Base-by-base conservation (phyloP, 2,329 filamentous ascomycete species). In the Lachnellula subtilissima region DNA sequence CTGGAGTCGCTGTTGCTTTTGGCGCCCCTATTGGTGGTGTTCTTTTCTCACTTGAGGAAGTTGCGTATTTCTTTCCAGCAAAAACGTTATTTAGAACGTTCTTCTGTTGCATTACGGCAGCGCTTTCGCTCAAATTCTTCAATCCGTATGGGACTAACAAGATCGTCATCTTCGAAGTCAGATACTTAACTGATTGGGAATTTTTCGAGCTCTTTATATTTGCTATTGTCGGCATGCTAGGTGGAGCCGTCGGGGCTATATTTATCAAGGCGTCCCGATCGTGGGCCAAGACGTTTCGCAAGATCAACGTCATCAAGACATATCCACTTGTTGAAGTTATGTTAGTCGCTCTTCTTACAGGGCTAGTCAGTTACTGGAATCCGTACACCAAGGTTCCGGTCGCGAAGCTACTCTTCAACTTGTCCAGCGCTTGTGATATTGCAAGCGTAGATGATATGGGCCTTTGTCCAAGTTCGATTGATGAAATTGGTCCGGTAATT, bases 61-160 rank as follows among this genome's bases (percentile, higher is more conserved):
- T 97, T 60, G 85, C 89, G 64, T 97, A 97, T 72, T 97, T 97
- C 73, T 97, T 97, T 71, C 93, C 94, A 0, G 91, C 93, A 5
- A 97, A 99, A 75, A 97, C 93, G 0, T 81, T 99, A 8, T 99
- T 99, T 76, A 81, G 94, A 52, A 97, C 94, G 0, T 99, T 99
- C 73, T 97, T 97, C 74, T 97, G 93, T 76, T 97, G 93, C 72
- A 97, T 97, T 65, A 87, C 88, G 35, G 92, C 94, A 1, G 91
- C 94, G 0, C 74, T 99, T 36, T 93, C 92, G 1, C 78, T 99
- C 64, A 97, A 97, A 68, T 97, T 97, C 63, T 77, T 97, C 39
- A 95, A 99, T 65, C 94, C 94, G 0, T 99, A 97, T 66, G 93
- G 93, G 32, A 97, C 92, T 0, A 86, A 89, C 69, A 97, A 99